Evolutionary conservation across 2,329 filamentous ascomycete species (phyloP), one percentile per base, ranked within the genome.

Genomic region (Myriosclerotinia scirpicola): DNA sequence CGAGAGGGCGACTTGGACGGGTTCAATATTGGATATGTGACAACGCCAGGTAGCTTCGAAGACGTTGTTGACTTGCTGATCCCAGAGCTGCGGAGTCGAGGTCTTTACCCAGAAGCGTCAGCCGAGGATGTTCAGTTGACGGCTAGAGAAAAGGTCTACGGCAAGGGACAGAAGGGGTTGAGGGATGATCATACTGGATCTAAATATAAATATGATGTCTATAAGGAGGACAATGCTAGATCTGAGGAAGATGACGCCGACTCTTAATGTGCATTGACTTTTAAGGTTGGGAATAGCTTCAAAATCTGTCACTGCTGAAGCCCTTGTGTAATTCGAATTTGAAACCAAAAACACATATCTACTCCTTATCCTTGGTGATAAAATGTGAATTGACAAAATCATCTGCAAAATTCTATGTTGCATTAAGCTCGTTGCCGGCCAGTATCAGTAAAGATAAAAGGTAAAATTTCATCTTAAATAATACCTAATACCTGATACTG

Each of bases 11-110:
- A 90, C 70, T 83, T 92, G 0, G 89, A 92, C 73, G 89, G 89
- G 0, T 92, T 92, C 77, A 92, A 92, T 73, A 83, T 92, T 75
- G 85, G 85, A 1, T 90, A 91, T 69, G 85, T 86, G 0, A 77
- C 89, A 15, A 88, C 87, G 71, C 88, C 88, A 0, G 83, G 85
- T 60, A 86, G 85, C 0, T 91, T 91, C 77, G 83, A 87, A 68
- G 88, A 91, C 70, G 85, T 91, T 9, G 83, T 86, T 30, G 86
- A 90, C 34, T 78, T 89, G 0, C 76, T 91, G 4, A 76, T 90
- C 0, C 89, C 88, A 0, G 89, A 90, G 70, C 79, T 91, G 17
- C 81, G 81, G 17, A 78, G 78, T n/a, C 79, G 88, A 14, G 86
- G 86, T 0, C 74, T 87, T 14, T 87, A 79, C 52, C 71, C 74